These are phyloP conservation scores for Talaromyces pinophilus DNA, from an alignment of 2,329 filamentous ascomycete genomes.

Conservation along the genomic window DNA sequence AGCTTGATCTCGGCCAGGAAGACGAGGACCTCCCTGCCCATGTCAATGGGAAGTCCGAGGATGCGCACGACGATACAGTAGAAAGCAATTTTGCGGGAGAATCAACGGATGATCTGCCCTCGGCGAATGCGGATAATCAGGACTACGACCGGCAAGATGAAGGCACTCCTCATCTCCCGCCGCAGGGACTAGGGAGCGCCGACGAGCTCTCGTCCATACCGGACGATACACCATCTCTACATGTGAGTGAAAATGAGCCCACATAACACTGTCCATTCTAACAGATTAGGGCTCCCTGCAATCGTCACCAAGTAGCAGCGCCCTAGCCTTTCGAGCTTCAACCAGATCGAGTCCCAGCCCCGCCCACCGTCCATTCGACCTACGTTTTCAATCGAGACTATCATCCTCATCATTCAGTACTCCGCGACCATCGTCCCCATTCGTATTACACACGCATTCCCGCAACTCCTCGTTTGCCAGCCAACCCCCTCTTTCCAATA, in stretches of 20 bases:
- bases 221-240: conserved; percentile 81
- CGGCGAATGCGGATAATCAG: conserved; percentile 31
- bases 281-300: conserved; percentile 52
- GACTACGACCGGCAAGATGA: conserved; percentile 21
- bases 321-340: conserved; percentile 68
- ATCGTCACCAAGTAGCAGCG: conserved; percentile 71
- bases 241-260: conserved; percentile 56
- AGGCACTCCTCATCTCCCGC: conserved; percentile 31
- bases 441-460: conserved; percentile 73
- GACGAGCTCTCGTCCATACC: conserved; percentile 74
- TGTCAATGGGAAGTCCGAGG: conserved; percentile 30
- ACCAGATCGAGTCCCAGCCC: conserved; percentile 73
- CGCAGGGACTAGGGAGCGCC: conserved; percentile 42
- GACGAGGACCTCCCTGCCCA: conserved; percentile 37
- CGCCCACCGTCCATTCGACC: conserved; percentile 89
- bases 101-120: conserved; percentile 32
- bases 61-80: conserved; percentile 28
- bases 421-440: conserved; percentile 74
- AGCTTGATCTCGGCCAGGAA: conserved; percentile 49
- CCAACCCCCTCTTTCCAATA: conserved; percentile 58
- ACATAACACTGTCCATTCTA: conserved; percentile 40
- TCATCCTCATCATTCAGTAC: conserved; percentile 62
- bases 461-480: conserved; percentile 78
- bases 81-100: conserved; percentile 25
- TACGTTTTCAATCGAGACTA: conserved; percentile 87